These are phyloP conservation scores for Taphrina pruni DNA, from an alignment of 1,139 yeast species.

Conservation along the genomic window DNA sequence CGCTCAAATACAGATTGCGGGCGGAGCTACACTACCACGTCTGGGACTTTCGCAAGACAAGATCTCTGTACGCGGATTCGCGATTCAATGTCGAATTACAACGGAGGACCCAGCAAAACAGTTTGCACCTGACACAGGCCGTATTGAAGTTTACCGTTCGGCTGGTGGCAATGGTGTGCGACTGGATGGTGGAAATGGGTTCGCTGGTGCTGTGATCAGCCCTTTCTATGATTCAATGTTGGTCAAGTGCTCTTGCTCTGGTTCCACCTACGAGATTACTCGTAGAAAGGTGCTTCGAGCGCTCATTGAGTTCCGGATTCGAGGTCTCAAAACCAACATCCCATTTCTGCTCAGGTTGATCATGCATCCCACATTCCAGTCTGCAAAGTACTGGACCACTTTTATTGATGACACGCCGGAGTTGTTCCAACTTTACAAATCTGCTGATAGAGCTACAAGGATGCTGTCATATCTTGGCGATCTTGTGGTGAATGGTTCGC, in stretches of 20 bases:
- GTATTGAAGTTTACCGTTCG: conserved; percentile 95
- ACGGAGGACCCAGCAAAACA: conserved; percentile 97
- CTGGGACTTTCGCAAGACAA: conserved; percentile 91
- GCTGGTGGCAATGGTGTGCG: conserved; percentile 99
- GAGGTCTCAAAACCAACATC: conserved; percentile 98
- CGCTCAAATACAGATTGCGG: conserved; percentile 98
- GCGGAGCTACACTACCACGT: conserved; percentile 93
- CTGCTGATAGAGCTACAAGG: conserved; percentile 97
- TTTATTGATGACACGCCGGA: conserved; percentile 98
- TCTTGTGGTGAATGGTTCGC: conserved; percentile 90
- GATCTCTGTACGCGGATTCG: conserved; percentile 95
- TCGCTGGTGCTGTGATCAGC: conserved; percentile 96
- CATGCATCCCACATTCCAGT: conserved; percentile 87
- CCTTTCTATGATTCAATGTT: conserved; percentile 99
- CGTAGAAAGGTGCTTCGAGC: conserved; percentile 97
- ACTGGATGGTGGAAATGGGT: conserved; percentile 98
- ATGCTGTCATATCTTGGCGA: conserved; percentile 88
- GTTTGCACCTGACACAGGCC: conserved; percentile 99
- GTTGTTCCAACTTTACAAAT: conserved; percentile 89
- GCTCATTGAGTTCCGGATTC: conserved; percentile 92
- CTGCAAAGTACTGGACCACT: conserved; percentile 96
- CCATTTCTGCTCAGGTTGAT: conserved; percentile 93
- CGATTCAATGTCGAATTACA: conserved; percentile 98
- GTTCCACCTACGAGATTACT: conserved; percentile 94
- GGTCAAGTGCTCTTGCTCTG: conserved; percentile 96